Percentiles rank a stretch among this genome's conserved stretches.
phyloP scores from a whole-genome alignment of 768 basidiomycete species.

The Pisolithus orientalis region DNA sequence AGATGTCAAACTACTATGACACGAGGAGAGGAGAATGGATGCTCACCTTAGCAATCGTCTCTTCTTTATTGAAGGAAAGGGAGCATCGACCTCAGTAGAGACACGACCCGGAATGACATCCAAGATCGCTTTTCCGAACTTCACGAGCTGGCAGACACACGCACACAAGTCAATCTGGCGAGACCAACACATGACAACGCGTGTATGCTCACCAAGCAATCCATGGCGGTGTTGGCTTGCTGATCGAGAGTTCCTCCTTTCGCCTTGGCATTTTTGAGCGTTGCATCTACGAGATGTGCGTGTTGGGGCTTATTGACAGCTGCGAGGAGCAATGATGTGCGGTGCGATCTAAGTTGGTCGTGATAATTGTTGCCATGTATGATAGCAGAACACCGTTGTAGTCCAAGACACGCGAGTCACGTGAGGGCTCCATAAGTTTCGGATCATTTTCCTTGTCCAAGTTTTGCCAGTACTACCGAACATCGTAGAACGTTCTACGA shows the following conservation, averaged over 20 bases:
- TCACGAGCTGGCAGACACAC: constrained; percentile 72
- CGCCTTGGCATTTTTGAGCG: constrained; percentile 63
- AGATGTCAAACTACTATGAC: neutral
- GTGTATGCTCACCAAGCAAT: constrained; percentile 71
- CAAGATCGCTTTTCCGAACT: constrained; percentile 92
- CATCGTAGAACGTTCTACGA: no score
- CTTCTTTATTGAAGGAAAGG: constrained; percentile 89
- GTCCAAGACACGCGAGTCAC: no score
- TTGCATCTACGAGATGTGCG: constrained; percentile 64
- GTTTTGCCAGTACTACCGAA: no score
- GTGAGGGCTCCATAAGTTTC: no score
- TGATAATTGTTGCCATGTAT: no score
- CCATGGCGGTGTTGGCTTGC: constrained; percentile 72
- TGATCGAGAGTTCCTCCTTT: constrained; percentile 72
- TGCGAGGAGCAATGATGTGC: constrained; percentile 84
- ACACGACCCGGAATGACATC: constrained; percentile 93
- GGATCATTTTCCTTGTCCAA: no score
- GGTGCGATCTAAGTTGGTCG: no score
- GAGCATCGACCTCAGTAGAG: constrained; percentile 96
- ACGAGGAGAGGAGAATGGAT: neutral
- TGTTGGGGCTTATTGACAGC: constrained; percentile 87
- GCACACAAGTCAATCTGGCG: neutral
- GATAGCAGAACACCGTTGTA: no score
- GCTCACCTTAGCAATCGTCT: constrained; percentile 72
- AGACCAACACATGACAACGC: no score